Base-by-base conservation (phyloP, 306 rosid genomes). In the Morella rubra region DNA sequence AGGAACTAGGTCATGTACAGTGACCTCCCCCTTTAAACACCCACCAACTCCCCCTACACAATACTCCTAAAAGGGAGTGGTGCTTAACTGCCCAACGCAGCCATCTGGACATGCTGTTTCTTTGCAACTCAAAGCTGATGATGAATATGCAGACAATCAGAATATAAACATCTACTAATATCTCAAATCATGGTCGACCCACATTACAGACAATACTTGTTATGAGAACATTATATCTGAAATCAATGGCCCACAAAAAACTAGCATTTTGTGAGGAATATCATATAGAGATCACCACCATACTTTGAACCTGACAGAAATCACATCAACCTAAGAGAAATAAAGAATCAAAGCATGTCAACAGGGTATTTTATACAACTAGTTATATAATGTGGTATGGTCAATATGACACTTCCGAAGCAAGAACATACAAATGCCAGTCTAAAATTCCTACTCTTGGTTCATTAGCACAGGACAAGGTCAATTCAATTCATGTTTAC, bases 61-160 rank as follows among this genome's bases (percentile, higher is more conserved):
- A n/a, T 15, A 76, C 50, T 54, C 67, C 47, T 13, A 76, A 67
- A 47, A 67, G 20, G n/a, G 45, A 20, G 24, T 24, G 51, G 10
- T 54, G 65, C 42, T 42, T 22, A 51, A 40, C 13, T 10, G n/a
- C 53, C 10, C 5, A 12, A 20, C 13, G 20, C 53, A 58, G 80
- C 51, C 72, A 49, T 52, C 41, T 40, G 41, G 44, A 12, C 15
- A 68, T 44, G 66, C 40, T 14, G 7, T 52, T 46, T 76, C 80
- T 42, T 65, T 50, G 44, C 27, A 76, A 18, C 45, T 54, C 59
- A 53, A 14, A 0, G 20, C 32, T 20, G 7, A 51, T 42, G 55
- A 66, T 10, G 13, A 66, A 64, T 7, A 14, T 54, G 60, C 42
- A 32, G 22, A 13, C 56, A 66, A 14, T 7, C 9, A 24, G 19